phyloP scores from a whole-genome alignment of 148 eudicot genomes.

The Cornus controversa region DNA sequence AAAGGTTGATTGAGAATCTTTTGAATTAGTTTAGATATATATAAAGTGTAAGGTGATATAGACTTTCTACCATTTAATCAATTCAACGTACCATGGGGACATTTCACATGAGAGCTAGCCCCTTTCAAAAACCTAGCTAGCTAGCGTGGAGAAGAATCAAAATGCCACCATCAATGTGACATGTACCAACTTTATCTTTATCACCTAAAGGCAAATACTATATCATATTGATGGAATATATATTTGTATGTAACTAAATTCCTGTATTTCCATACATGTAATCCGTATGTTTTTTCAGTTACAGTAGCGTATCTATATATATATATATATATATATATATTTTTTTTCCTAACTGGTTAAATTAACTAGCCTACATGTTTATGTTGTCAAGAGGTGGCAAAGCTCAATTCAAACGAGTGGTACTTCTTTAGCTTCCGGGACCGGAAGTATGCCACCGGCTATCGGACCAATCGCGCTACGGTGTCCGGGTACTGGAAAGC shows the following conservation, averaged over 20 bases:
- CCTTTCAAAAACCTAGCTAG: neutral
- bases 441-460: constrained; percentile 43
- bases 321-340: no score
- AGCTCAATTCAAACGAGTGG: constrained; percentile 38
- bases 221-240: neutral
- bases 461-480: constrained; percentile 40
- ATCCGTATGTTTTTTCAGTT: no score
- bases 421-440: constrained; percentile 47
- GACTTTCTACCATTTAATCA: neutral
- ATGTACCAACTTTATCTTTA: neutral
- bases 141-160: neutral
- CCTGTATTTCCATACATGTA: no score
- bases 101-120: neutral
- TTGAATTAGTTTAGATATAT: neutral
- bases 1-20: neutral
- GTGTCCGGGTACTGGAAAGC: constrained; percentile 44
- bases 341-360: neutral
- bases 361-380: neutral
- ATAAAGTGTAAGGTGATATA: neutral
- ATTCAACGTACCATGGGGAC: neutral
- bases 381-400: constrained; percentile 20
- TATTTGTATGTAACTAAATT: no score
- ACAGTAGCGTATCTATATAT: no score
- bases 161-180: neutral
- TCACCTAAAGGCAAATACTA: neutral